phyloP scores from a whole-genome alignment of 2,329 filamentous ascomycete genomes.

The Orbilia quercus region DNA sequence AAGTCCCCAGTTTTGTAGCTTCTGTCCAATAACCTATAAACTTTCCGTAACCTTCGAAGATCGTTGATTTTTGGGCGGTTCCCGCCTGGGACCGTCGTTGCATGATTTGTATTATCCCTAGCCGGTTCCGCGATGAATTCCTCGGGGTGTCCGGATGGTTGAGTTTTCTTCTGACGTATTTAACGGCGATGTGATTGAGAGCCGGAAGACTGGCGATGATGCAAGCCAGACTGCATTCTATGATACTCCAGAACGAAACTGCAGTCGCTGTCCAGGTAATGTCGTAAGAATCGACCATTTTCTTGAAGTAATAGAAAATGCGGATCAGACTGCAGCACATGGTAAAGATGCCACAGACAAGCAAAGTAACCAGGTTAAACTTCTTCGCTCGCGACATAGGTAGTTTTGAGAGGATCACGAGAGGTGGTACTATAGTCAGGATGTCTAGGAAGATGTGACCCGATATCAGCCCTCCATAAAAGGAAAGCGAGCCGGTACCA shows the following conservation, averaged over 20 bases:
- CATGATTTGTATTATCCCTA: slow-evolving; percentile 3
- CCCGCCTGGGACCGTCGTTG: not conserved
- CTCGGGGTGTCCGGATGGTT: not conserved
- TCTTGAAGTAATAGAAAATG: slow-evolving; percentile 29
- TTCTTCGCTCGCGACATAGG: slow-evolving; percentile 36
- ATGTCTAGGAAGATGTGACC: slow-evolving; percentile 44
- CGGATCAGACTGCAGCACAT: slow-evolving; percentile 35
- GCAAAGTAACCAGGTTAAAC: slow-evolving; percentile 28
- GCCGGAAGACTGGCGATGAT: slow-evolving; percentile 43
- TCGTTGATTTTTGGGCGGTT: not conserved
- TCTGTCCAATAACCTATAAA: slow-evolving; percentile 20
- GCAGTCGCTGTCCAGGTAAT: slow-evolving; percentile 39
- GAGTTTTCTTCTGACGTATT: slow-evolving; percentile 8
- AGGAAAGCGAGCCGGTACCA: slow-evolving; percentile 15
- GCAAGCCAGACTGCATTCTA: slow-evolving; percentile 34
- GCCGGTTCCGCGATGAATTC: not conserved
- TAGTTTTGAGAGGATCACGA: slow-evolving; percentile 28
- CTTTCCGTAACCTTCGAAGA: slow-evolving; percentile 12
- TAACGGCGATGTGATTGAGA: slow-evolving; percentile 37
- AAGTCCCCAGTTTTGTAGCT: not conserved
- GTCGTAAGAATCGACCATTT: slow-evolving; percentile 32
- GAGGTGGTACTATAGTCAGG: slow-evolving; percentile 39
- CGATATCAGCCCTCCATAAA: slow-evolving; percentile 34
- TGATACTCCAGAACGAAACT: slow-evolving; percentile 36
- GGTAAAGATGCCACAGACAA: slow-evolving; percentile 29